phyloP scores from a whole-genome alignment of 2,329 filamentous ascomycete genomes.

The Teratosphaeria nubilosa region DNA sequence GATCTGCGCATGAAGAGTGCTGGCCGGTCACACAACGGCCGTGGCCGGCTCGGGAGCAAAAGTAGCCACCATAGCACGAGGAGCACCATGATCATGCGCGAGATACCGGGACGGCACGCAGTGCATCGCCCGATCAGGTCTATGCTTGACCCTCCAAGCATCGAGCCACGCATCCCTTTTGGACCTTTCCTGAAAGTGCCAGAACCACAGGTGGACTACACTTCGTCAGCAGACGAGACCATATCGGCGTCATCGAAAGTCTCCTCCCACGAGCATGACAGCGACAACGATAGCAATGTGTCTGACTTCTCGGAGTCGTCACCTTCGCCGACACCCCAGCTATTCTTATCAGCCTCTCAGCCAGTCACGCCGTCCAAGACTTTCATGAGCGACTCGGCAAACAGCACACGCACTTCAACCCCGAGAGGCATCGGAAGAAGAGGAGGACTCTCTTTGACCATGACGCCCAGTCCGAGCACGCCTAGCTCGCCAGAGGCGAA shows the following conservation, averaged over 20 bases:
- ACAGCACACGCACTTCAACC: neutral
- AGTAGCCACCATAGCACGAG: conserved; percentile 4
- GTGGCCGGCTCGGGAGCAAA: conserved; percentile 4
- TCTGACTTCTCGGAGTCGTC: conserved; percentile 5
- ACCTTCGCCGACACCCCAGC: conserved; percentile 20
- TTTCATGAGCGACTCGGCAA: conserved; percentile 2
- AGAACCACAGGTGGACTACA: conserved; percentile 1
- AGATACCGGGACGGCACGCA: neutral
- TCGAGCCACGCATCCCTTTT: neutral
- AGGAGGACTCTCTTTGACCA: neutral
- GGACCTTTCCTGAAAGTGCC: neutral
- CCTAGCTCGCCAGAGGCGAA: conserved; percentile 30
- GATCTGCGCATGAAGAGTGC: conserved; percentile 37
- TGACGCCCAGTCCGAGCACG: conserved; percentile 1
- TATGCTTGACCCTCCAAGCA: conserved; percentile 2
- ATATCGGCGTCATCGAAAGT: neutral
- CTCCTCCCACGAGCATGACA: conserved; percentile 1
- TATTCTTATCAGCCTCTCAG: conserved; percentile 13
- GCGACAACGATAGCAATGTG: neutral
- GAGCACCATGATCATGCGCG: conserved; percentile 2
- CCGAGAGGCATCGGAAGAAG: neutral
- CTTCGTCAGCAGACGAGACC: conserved; percentile 5
- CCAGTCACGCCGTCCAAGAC: conserved; percentile 16
- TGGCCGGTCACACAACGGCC: neutral
- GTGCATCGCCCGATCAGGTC: conserved; percentile 2